Conservation (phyloP, 768 basidiomycete species). For the Collybia sp. region DNA sequence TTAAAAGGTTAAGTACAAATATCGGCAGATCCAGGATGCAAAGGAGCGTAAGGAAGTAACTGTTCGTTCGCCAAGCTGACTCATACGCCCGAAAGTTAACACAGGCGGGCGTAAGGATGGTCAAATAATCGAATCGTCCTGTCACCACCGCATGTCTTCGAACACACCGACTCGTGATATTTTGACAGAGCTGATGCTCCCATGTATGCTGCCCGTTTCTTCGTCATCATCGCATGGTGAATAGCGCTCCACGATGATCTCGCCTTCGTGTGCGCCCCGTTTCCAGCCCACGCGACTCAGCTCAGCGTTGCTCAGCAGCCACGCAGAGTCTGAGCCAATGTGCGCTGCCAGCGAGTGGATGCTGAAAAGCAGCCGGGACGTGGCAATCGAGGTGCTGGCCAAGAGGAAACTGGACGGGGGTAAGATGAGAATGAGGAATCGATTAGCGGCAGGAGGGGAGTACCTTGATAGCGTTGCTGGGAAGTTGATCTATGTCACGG, state of each 20-base stretch:
- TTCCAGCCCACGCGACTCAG: conserved; percentile 37
- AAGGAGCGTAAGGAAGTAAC: too few species aligned
- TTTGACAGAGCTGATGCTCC: too few species aligned
- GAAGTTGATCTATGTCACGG: conserved; percentile 28
- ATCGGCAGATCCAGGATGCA: too few species aligned
- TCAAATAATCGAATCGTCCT: too few species aligned
- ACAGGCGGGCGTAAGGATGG: too few species aligned
- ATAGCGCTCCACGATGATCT: conserved; percentile 27
- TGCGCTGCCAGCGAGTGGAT: conserved; percentile 34
- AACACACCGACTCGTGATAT: too few species aligned
- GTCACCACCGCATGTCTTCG: too few species aligned
- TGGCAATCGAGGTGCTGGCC: conserved; percentile 22
- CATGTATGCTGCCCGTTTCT: conserved; percentile 3
- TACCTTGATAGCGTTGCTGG: conserved; percentile 32
- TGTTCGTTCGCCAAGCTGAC: too few species aligned
- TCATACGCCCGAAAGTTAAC: too few species aligned
- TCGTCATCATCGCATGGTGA: conserved; percentile 11
- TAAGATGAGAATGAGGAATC: background rate
- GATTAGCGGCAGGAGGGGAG: conserved; percentile 2
- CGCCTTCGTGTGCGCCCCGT: conserved; percentile 27
- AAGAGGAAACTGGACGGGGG: conserved; percentile 16
- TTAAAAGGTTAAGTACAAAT: too few species aligned
- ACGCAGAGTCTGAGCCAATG: conserved; percentile 34
- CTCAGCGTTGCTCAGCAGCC: conserved; percentile 41
- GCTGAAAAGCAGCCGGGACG: conserved; percentile 24